Percentiles rank a stretch among this genome's conserved stretches.
Conservation (phyloP, 768 basidiomycete species). For the Phylloporus rhodoxanthus region DNA sequence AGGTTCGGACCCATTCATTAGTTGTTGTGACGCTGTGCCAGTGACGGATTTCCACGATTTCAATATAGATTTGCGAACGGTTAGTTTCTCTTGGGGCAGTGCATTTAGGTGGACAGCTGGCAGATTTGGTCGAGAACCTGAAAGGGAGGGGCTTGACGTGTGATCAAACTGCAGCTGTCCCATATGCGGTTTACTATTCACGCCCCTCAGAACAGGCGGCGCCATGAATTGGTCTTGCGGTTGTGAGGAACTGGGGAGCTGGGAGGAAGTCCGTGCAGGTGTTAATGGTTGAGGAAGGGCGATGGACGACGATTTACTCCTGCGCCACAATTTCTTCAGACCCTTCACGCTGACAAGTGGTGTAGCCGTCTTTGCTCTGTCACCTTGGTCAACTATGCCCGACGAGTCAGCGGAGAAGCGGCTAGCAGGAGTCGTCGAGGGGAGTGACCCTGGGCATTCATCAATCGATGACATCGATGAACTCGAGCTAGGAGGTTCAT, state of each 20-base stretch:
- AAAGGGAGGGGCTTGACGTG: constrained; percentile 40
- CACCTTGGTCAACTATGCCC: constrained; percentile 29
- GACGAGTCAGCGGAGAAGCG: constrained; percentile 77
- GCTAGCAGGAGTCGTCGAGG: constrained; percentile 39
- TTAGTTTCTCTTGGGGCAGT: constrained; percentile 38
- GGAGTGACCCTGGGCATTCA: constrained; percentile 11
- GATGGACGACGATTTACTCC: constrained; percentile 46
- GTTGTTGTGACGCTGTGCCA: constrained; percentile 26
- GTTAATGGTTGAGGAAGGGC: constrained; percentile 33
- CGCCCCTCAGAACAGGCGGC: constrained; percentile 24
- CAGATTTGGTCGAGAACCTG: constrained; percentile 29
- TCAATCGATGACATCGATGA: constrained; percentile 24
- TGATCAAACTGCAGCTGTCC: constrained; percentile 66
- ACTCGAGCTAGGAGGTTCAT: constrained; percentile 18
- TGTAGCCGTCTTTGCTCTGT: constrained; percentile 28
- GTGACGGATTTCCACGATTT: constrained; percentile 56
- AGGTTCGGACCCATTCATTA: constrained; percentile 28
- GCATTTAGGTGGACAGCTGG: constrained; percentile 15
- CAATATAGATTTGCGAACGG: constrained; percentile 63
- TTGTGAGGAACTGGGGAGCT: constrained; percentile 20
- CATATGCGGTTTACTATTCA: constrained; percentile 27
- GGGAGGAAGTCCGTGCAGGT: constrained; percentile 34
- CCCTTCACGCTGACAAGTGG: constrained; percentile 69
- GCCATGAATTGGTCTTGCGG: constrained; percentile 28
- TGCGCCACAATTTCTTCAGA: constrained; percentile 75